Conservation (phyloP, 805 yeast genomes). For the Ogataea pini region DNA sequence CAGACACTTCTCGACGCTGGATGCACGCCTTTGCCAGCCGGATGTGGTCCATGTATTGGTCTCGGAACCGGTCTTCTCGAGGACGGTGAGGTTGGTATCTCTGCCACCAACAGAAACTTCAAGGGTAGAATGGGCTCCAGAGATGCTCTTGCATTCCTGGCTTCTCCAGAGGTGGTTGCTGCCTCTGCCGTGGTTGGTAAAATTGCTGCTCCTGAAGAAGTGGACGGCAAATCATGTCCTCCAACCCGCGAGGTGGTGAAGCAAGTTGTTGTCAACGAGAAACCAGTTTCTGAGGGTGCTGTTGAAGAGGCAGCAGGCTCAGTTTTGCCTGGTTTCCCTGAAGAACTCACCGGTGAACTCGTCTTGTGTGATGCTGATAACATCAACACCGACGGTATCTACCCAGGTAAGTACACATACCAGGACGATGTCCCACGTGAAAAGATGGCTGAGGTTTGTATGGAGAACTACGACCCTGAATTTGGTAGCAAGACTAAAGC, state of each 20-base stretch:
- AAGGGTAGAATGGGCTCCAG: constrained; percentile 99
- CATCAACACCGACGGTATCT: constrained; percentile 96
- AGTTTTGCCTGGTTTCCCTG: constrained; percentile 89
- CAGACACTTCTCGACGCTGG: constrained; percentile 86
- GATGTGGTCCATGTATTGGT: constrained; percentile 99
- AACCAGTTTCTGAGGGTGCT: constrained; percentile 26
- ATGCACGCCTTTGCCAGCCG: constrained; percentile 93
- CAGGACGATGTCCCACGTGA: constrained; percentile 95
- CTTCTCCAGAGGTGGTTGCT: constrained; percentile 98
- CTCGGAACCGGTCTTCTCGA: constrained; percentile 90
- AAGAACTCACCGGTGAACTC: constrained; percentile 83
- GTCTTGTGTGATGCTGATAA: constrained; percentile 96
- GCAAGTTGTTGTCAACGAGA: constrained; percentile 36
- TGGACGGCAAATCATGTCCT: constrained; percentile 57
- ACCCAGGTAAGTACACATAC: constrained; percentile 98
- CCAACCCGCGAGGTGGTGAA: constrained; percentile 51
- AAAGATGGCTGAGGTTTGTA: constrained; percentile 98
- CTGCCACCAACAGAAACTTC: constrained; percentile 97
- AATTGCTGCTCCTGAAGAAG: constrained; percentile 90
- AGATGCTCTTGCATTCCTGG: constrained; percentile 93
- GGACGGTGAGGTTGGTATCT: constrained; percentile 96
- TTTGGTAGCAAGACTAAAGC: constrained; percentile 79
- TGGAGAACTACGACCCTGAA: constrained; percentile 97
- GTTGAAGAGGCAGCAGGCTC: constrained; percentile 50
- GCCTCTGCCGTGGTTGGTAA: constrained; percentile 96